Base-by-base conservation (phyloP, 805 yeast species). In the Candida piceae region DNA sequence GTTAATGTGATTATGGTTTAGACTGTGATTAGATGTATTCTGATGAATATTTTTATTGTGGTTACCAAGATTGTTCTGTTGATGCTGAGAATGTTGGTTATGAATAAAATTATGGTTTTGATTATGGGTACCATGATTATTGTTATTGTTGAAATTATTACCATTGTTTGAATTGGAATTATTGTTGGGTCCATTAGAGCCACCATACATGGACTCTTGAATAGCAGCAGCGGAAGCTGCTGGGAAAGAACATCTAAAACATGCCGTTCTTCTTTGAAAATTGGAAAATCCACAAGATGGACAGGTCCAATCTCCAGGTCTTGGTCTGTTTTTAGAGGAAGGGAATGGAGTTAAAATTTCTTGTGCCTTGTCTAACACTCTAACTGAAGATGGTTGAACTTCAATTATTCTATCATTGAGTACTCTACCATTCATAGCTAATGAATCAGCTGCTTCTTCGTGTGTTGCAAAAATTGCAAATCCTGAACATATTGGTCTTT, bases 261-360 rank as follows among this genome's bases (percentile, higher is more conserved):
- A 89, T 2, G 94, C 94, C 3, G 94, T 84, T 60, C 97, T 74
- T 52, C 96, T 75, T 62, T 89, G 97, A 63, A 89, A 89, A 60
- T 89, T 89, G 17, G 95, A 84, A 53, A 89, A 89, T 1, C 96
- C 96, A 68, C 97, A 89, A 6, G 89, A 80, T 18, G 96, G 95
- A 60, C 97, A 89, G n/a, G 84, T 85, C 97, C 97, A 89, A 58
- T 89, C 97, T 16, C 97, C 97, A 0, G 97, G 97, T 54, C 97
- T 71, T 16, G 96, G 95, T 50, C 93, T 72, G 60, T 89, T 88
- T 43, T 76, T 75, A 48, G 86, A 83, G 24, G 80, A 74, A 12
- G 96, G 95, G 63, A 89, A 89, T 4, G 94, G 87, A 0, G 85
- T 72, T 41, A 89, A 65, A 29, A 89, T 73, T 27, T 84, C 95